Base-by-base conservation (phyloP, 2,329 filamentous ascomycete genomes). In the Zasmidium cellare region DNA sequence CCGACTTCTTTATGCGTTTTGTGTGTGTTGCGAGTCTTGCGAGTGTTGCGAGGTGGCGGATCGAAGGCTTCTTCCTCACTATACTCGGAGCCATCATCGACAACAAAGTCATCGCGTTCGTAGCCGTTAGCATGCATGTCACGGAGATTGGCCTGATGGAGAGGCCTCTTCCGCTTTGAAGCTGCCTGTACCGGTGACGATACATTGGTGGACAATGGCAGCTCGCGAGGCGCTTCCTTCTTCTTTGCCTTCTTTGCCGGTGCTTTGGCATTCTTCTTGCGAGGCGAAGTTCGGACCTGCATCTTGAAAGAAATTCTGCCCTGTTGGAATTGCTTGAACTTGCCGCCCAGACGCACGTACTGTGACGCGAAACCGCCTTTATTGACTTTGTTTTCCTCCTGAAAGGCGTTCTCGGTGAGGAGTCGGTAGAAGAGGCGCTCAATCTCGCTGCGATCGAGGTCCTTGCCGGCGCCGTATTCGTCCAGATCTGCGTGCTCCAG, bases 341-440 rank as follows among this genome's bases (percentile, higher is more conserved):
- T 79, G n/a, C 57, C 64, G 11, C 78, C 80, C 46, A 77, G 72
- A 70, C 76, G 60, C 49, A 92, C 80, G 70, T 97, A 96, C 64
- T 89, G 86, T 53, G 86, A 84, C 1, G 90, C 84, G 71, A 96
- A 92, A 3, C 84, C 84, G 48, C 77, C 78, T 45, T 67, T 67
- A 58, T 72, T 73, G 49, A 69, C 50, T n/a, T 63, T 57, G 46
- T 67, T 67, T 31, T 87, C 77, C 74, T 97, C 91, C 14, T 72
- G 74, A 23, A 99, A 77, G 5, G 87, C 90, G 46, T 88, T 87
- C 68, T 96, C 89, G 3, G 83, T 83, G 7, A 90, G 77, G 9
- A 99, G 79, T 49, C 84, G 82, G 69, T 91, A 86, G 67, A 97
- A 91, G n/a, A 97, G 80, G 41, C 92, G 87, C 70, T 96, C 89